These are phyloP conservation scores for Verticillium nonalfalfae DNA, from an alignment of 2,329 filamentous ascomycete species.

Conservation along the genomic window DNA sequence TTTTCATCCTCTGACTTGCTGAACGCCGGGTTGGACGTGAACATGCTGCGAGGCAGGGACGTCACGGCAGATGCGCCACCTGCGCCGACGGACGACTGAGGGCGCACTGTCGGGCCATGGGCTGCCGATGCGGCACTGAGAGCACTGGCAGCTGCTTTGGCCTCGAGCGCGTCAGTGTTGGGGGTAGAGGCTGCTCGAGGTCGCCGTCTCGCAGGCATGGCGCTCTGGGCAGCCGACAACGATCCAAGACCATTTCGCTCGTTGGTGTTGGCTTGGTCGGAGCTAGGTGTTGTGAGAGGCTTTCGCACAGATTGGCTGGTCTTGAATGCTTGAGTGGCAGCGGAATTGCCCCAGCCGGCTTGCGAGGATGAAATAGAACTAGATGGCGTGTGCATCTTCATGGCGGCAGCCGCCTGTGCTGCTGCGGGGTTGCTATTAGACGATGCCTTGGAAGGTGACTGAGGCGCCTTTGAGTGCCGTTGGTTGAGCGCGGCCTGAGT, in stretches of 20 bases:
- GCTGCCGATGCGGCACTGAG: conserved; percentile 67
- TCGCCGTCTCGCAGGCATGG: conserved; percentile 53
- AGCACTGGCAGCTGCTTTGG: conserved; percentile 59
- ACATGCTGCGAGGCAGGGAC: conserved; percentile 69
- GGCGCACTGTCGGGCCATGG: conserved; percentile 42
- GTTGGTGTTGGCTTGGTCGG: conserved; percentile 30
- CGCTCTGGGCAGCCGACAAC: conserved; percentile 68
- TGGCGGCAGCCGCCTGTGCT: conserved; percentile 13
- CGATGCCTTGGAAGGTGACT: not conserved
- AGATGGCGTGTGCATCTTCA: conserved; percentile 3
- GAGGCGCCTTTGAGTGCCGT: not conserved
- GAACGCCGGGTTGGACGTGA: conserved; percentile 68
- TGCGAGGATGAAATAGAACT: conserved; percentile 9
- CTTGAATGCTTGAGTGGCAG: conserved; percentile 62
- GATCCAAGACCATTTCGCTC: conserved; percentile 40
- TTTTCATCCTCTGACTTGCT: conserved; percentile 69
- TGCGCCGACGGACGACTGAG: conserved; percentile 44
- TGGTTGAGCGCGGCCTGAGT: not conserved
- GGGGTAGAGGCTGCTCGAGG: conserved; percentile 61
- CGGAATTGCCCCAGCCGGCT: conserved; percentile 55
- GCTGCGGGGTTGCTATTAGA: not conserved
- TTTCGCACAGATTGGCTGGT: conserved; percentile 22
- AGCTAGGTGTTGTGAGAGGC: conserved; percentile 23
- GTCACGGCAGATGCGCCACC: conserved; percentile 62
- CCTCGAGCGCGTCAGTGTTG: conserved; percentile 39